phyloP scores from a whole-genome alignment of 2,329 filamentous ascomycete genomes.

The Hawksworthiomyces lignivorus region DNA sequence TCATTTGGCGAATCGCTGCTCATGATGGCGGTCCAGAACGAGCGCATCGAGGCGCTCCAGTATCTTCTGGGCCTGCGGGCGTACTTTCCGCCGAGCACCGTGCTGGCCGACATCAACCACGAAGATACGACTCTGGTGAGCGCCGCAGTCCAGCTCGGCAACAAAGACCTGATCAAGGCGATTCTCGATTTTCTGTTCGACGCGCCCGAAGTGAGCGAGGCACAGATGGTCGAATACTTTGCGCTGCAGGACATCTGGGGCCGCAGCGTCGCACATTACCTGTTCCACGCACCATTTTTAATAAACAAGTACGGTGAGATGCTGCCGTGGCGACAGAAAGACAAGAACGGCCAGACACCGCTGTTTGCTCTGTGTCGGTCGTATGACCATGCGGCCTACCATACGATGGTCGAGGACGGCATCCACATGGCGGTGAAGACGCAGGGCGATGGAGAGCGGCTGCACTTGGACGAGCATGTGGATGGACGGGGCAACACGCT shows the following conservation, averaged over 20 bases:
- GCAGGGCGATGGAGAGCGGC: conserved; percentile 69
- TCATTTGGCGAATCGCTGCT: conserved; percentile 71
- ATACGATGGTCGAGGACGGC: conserved; percentile 77
- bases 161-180: conserved; percentile 65
- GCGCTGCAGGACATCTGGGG: conserved; percentile 73
- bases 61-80: conserved; percentile 73
- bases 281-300: conserved; percentile 82
- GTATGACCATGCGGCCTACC: conserved; percentile 86
- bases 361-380: conserved; percentile 91
- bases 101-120: conserved; percentile 80
- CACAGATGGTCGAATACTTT: conserved; percentile 60
- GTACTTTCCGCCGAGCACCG: conserved; percentile 62
- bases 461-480: conserved; percentile 88
- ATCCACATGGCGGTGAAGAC: conserved; percentile 64
- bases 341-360: conserved; percentile 97
- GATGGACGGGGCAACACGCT: conserved; percentile 91
- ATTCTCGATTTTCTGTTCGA: conserved; percentile 63
- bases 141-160: conserved; percentile 79
- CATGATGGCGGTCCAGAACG: conserved; percentile 77
- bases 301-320: conserved; percentile 69
- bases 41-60: conserved; percentile 61
- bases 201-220: conserved; percentile 36
- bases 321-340: conserved; percentile 81
- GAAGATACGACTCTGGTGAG: conserved; percentile 85
- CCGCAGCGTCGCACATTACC: conserved; percentile 86